Base-by-base conservation (phyloP, 2,329 filamentous ascomycete genomes). In the Paecilomyces variotii region DNA sequence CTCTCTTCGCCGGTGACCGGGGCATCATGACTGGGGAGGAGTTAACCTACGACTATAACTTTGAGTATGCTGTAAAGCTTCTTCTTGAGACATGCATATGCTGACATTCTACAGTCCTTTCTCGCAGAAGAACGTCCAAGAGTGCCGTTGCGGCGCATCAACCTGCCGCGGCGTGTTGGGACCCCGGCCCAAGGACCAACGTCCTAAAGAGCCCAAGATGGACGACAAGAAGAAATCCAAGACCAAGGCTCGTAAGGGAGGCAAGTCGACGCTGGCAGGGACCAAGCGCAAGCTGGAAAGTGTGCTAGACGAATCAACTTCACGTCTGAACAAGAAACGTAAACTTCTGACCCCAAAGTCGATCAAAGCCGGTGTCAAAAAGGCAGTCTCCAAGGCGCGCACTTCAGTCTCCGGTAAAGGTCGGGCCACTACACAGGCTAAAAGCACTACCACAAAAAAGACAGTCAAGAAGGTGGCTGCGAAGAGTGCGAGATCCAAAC, bases 21-120 rank as follows among this genome's bases (percentile, higher is more conserved):
- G 91, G 91, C 12, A 93, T 99, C 71, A 89, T 89, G 86, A 96
- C 92, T 10, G 94, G 94, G 26, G 91, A 97, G 63, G 94, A 99
- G 75, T 80, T 99, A 61, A 97, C 92, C 0, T 99, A 99, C 72
- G 94, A 99, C 79, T 88, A 88, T 72, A 88, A 88, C 65, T 89
- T 89, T 63, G 84, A 87, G 82, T 84, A 70, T 71, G 80, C 73
- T 19, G 6, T 28, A 30, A 12, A 11, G 14, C 34, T 4, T 53
- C 10, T 35, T 5, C 7, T 45, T 19, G n/a, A 7, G 53, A 10
- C 34, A 5, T 26, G 9, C 27, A 51, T 24, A 27, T 58, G 57
- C 58, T 70, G 52, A 68, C 55, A 45, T 12, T 35, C 7, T 28
- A 25, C 50, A 81, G 79, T 61, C 81, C 80, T 9, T 84, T 81